phyloP scores from a whole-genome alignment of 768 basidiomycete species.

The Tulasnella sp. region DNA sequence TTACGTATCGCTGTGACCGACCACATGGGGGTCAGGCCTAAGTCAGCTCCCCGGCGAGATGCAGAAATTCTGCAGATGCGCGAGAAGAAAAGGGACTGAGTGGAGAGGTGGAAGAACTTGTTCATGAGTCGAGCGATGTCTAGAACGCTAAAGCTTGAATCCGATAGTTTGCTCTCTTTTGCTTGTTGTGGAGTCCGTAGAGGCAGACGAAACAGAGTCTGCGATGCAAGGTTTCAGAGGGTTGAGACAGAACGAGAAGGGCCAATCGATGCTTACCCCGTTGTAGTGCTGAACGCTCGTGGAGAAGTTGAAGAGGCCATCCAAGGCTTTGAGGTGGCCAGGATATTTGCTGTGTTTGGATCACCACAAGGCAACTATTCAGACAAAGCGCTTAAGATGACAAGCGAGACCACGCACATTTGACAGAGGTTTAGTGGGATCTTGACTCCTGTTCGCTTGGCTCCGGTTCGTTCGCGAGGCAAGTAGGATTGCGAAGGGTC shows the following conservation, averaged over 20 bases:
- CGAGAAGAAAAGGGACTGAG: slow-evolving; percentile 29
- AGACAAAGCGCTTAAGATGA: too few relatives aligned
- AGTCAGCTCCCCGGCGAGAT: not conserved
- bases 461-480: slow-evolving; percentile 20
- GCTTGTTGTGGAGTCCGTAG: slow-evolving; percentile 27
- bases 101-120: slow-evolving; percentile 26
- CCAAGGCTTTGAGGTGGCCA: slow-evolving; percentile 32
- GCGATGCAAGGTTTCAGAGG: slow-evolving; percentile 4
- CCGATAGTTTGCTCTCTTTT: slow-evolving; percentile 19
- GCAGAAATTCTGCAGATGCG: not conserved
- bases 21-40: too few relatives aligned
- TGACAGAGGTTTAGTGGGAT: not conserved
- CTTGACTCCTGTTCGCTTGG: slow-evolving; percentile 28
- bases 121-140: not conserved
- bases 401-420: not conserved
- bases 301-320: slow-evolving; percentile 36
- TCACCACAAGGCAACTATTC: not conserved
- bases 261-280: slow-evolving; percentile 29
- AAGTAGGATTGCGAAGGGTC: slow-evolving; percentile 37
- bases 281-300: slow-evolving; percentile 25
- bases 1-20: too few relatives aligned
- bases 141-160: not conserved
- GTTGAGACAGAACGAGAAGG: not conserved
- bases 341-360: slow-evolving; percentile 30
- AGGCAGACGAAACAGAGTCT: slow-evolving; percentile 42